phyloP scores from a whole-genome alignment of 139 green algal genomes.

The Volvox africanus region DNA sequence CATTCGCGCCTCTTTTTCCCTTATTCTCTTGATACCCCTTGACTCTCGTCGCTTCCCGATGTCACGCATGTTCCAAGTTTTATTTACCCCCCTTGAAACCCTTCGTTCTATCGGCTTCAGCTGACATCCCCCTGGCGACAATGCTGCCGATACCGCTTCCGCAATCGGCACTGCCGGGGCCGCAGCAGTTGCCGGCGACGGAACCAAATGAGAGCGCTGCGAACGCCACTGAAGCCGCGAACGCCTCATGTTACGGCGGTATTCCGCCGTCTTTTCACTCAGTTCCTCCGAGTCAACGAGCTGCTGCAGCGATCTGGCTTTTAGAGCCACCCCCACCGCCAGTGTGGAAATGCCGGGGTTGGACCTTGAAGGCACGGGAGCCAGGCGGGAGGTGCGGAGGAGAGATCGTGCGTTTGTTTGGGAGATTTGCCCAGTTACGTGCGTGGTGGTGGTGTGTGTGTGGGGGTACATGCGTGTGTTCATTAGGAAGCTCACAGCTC shows the following conservation, averaged over 20 bases:
- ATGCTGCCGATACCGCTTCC: conserved; percentile 4
- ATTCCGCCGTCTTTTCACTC: not conserved
- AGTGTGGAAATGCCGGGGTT: not conserved
- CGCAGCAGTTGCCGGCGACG: not conserved
- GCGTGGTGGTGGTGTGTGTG: not conserved
- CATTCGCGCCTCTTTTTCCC: no score
- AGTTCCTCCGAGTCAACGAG: not conserved
- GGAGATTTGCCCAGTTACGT: not conserved
- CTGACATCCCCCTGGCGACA: not conserved
- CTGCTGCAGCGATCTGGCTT: conserved; percentile 11
- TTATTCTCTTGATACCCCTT: no score
- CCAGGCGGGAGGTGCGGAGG: not conserved
- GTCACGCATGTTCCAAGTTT: no score
- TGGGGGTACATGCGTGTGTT: not conserved
- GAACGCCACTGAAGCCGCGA: no score
- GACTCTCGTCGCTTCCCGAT: no score
- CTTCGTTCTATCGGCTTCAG: not conserved
- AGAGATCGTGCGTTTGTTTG: not conserved
- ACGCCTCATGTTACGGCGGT: not conserved
- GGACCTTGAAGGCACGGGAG: not conserved
- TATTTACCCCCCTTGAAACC: no score
- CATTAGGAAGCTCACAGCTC: no score
- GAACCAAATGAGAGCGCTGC: not conserved
- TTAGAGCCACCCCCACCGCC: not conserved
- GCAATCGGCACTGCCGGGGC: not conserved